Conservation (phyloP, 1,139 yeast genomes). For the Kodamaea sp. region DNA sequence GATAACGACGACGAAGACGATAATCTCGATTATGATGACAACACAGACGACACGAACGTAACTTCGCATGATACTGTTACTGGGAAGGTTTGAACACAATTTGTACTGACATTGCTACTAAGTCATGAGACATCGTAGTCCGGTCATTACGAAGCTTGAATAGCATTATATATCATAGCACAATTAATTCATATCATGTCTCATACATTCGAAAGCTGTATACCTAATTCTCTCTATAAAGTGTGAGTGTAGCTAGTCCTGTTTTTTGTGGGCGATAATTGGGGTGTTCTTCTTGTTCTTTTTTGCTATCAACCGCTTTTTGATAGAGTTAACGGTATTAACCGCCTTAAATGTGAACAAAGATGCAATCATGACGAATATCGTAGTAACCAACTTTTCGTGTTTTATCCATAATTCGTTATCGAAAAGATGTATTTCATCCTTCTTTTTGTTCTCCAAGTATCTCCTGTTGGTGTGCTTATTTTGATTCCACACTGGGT, state of each 20-base stretch:
- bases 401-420: slow-evolving; percentile 41
- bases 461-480: slow-evolving; percentile 38
- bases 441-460: slow-evolving; percentile 31
- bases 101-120: not conserved
- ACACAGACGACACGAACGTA: slow-evolving; percentile 5
- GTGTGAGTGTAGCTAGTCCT: slow-evolving; percentile 9
- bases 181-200: too few relatives aligned
- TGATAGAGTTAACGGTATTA: slow-evolving; percentile 10
- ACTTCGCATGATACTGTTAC: slow-evolving; percentile 3
- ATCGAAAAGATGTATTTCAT: slow-evolving; percentile 41
- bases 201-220: too few relatives aligned
- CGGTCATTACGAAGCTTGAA: too few relatives aligned
- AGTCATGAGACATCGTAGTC: too few relatives aligned
- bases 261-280: slow-evolving; percentile 8
- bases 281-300: slow-evolving; percentile 2
- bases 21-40: slow-evolving; percentile 3
- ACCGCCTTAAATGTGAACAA: slow-evolving; percentile 18
- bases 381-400: slow-evolving; percentile 40
- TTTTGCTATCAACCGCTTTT: slow-evolving; percentile 4
- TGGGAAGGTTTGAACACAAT: slow-evolving; percentile 1
- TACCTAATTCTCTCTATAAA: too few relatives aligned
- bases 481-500: slow-evolving; percentile 31
- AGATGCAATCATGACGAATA: slow-evolving; percentile 30
- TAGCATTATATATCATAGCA: too few relatives aligned
- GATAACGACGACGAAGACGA: slow-evolving; percentile 11